phyloP scores from a whole-genome alignment of 1,139 yeast genomes.

The Nakaseomyces nivariensis region DNA sequence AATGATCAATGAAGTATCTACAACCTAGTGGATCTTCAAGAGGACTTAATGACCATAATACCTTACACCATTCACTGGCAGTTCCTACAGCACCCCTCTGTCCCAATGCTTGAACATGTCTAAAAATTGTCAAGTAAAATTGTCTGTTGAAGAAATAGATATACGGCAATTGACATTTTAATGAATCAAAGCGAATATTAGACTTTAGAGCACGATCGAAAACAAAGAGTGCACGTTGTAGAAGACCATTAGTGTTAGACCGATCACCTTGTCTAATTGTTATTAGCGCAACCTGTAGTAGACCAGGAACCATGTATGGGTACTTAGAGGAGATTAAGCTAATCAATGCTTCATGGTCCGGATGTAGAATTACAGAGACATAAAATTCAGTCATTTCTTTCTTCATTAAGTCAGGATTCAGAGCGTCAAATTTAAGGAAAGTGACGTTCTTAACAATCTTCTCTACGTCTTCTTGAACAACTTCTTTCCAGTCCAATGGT shows the following conservation, averaged over 20 bases:
- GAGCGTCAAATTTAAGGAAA: slow-evolving; percentile 44
- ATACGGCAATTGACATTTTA: slow-evolving; percentile 63
- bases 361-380: slow-evolving; percentile 55
- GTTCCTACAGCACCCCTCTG: slow-evolving; percentile 72
- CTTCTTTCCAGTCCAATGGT: slow-evolving; percentile 40
- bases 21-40: slow-evolving; percentile 80
- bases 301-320: slow-evolving; percentile 71
- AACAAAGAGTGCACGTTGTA: slow-evolving; percentile 69
- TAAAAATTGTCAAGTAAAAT: slow-evolving; percentile 62
- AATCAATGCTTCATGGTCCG: slow-evolving; percentile 63
- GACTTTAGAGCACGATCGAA: slow-evolving; percentile 58
- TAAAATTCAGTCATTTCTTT: slow-evolving; percentile 54
- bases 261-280: slow-evolving; percentile 70
- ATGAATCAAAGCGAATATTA: slow-evolving; percentile 43
- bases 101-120: slow-evolving; percentile 60
- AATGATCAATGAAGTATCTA: slow-evolving; percentile 71
- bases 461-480: slow-evolving; percentile 37
- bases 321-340: slow-evolving; percentile 40
- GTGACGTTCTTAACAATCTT: slow-evolving; percentile 37
- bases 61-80: slow-evolving; percentile 65
- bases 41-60: slow-evolving; percentile 60
- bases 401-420: slow-evolving; percentile 25
- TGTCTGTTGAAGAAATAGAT: slow-evolving; percentile 68
- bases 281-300: slow-evolving; percentile 72
- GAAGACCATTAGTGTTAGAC: slow-evolving; percentile 50